Evolutionary conservation across 257 asterid genomes (phyloP).

Genomic region (Vinca minor): DNA sequence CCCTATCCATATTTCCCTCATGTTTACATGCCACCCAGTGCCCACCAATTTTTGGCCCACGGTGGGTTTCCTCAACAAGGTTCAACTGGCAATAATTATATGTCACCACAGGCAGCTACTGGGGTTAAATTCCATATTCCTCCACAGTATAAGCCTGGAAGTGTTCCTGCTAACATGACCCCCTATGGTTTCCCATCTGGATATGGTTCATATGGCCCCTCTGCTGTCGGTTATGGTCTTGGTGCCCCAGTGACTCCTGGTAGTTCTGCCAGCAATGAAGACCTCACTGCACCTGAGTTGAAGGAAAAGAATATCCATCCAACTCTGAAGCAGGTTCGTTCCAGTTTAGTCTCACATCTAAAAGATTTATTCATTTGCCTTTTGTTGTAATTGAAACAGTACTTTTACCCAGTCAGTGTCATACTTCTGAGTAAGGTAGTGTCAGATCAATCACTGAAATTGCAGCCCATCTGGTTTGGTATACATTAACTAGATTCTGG

Average conservation of each 20-base stretch:
- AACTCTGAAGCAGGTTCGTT: conserved; percentile 35
- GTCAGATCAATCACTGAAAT: not conserved
- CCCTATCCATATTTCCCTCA: conserved; percentile 51
- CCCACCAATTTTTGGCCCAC: conserved; percentile 43
- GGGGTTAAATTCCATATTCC: conserved; percentile 39
- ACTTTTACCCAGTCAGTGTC: not conserved
- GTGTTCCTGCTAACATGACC: conserved; percentile 26
- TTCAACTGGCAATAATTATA: conserved; percentile 33
- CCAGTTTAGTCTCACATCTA: conserved; percentile 8
- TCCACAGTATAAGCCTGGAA: conserved; percentile 36
- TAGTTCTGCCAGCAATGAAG: conserved; percentile 30
- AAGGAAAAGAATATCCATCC: conserved; percentile 39
- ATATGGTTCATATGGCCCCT: conserved; percentile 38
- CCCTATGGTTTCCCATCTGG: conserved; percentile 39
- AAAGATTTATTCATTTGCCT: not conserved
- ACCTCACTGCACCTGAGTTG: conserved; percentile 32
- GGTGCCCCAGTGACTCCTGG: conserved; percentile 28
- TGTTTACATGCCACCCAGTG: conserved; percentile 41
- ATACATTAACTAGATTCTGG: not conserved
- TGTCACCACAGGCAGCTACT: conserved; percentile 35
- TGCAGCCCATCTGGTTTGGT: not conserved
- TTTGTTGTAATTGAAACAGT: not conserved
- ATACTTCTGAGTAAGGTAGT: not conserved
- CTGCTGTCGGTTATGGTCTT: conserved; percentile 34
- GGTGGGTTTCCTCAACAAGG: conserved; percentile 48